A percentile compares a stretch with the other conserved stretches of the same genome.
phyloP scores from a whole-genome alignment of 805 yeast genomes.

The Metschnikowia koreensis region DNA sequence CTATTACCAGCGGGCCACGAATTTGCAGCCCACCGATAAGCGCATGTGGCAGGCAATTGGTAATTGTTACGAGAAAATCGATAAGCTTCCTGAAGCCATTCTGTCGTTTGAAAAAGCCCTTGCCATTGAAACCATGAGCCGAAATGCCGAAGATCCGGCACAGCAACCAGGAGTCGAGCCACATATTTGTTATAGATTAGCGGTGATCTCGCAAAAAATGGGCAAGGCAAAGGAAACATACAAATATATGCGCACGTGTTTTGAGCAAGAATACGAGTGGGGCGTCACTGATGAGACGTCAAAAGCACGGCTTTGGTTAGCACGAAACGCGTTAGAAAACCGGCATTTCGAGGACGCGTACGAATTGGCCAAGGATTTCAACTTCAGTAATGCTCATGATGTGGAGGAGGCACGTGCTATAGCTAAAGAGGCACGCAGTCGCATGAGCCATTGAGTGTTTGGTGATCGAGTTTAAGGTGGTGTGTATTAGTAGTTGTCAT shows the following conservation, averaged over 20 bases:
- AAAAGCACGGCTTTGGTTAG: conserved; percentile 85
- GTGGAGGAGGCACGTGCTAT: conserved; percentile 86
- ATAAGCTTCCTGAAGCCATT: conserved; percentile 68
- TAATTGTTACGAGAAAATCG: conserved; percentile 78
- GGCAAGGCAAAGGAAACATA: conserved; percentile 54
- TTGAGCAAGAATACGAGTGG: conserved; percentile 61
- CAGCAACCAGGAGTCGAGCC: conserved; percentile 46
- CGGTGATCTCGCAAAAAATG: conserved; percentile 58
- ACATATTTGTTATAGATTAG: conserved; percentile 63
- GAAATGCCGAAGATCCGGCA: conserved; percentile 18
- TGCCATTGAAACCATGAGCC: conserved; percentile 42
- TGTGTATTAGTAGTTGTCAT: background rate
- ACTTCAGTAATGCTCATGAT: conserved; percentile 72
- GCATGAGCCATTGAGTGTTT: conserved; percentile 30
- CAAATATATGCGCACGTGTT: conserved; percentile 63
- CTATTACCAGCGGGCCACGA: conserved; percentile 88
- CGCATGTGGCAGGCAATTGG: conserved; percentile 97
- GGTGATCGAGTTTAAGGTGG: background rate
- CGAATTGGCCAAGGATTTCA: conserved; percentile 66
- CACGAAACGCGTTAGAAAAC: conserved; percentile 57
- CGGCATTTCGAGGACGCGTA: conserved; percentile 67
- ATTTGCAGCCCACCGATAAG: conserved; percentile 82
- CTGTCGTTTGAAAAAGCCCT: conserved; percentile 81
- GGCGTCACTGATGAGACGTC: conserved; percentile 71
- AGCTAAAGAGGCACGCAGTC: conserved; percentile 70